phyloP scores from a whole-genome alignment of 495 filamentous ascomycete genomes.

The Chaetomium fimeti region DNA sequence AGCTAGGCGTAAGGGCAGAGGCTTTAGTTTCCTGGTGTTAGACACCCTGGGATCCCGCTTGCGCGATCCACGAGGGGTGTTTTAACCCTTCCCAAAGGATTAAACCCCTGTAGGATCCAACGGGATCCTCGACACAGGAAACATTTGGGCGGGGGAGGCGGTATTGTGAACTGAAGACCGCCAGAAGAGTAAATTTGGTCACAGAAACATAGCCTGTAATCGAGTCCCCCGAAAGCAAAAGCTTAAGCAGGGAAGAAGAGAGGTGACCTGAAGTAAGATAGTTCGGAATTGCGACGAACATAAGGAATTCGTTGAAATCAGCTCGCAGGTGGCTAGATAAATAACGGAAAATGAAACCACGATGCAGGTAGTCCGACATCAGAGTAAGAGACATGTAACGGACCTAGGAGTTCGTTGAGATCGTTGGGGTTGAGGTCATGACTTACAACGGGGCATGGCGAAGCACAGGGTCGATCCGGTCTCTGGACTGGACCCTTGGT shows the following conservation, averaged over 20 bases:
- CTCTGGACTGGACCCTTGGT: neutral
- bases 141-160: neutral
- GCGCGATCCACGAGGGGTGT: conserved; percentile 15
- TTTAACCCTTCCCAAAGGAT: conserved; percentile 25
- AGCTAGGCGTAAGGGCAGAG: conserved; percentile 15
- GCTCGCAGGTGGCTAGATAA: too few species aligned
- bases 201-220: too few species aligned
- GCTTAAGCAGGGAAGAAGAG: too few species aligned
- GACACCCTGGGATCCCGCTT: conserved; percentile 27
- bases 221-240: too few species aligned
- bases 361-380: too few species aligned
- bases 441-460: conserved; percentile 30
- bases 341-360: neutral
- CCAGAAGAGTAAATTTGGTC: too few species aligned
- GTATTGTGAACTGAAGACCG: too few species aligned
- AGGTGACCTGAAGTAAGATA: too few species aligned
- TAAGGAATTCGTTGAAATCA: too few species aligned
- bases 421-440: neutral
- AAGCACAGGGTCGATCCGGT: neutral
- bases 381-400: neutral
- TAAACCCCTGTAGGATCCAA: conserved; percentile 26
- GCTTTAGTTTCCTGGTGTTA: conserved; percentile 31
- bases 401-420: neutral
- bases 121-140: conserved; percentile 1
- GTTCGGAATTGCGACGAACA: too few species aligned